A percentile compares a stretch with the other conserved stretches of the same genome.
These are phyloP conservation scores for Eimeria maxima DNA, from an alignment of 169 alveolate species.

Conservation along the genomic window DNA sequence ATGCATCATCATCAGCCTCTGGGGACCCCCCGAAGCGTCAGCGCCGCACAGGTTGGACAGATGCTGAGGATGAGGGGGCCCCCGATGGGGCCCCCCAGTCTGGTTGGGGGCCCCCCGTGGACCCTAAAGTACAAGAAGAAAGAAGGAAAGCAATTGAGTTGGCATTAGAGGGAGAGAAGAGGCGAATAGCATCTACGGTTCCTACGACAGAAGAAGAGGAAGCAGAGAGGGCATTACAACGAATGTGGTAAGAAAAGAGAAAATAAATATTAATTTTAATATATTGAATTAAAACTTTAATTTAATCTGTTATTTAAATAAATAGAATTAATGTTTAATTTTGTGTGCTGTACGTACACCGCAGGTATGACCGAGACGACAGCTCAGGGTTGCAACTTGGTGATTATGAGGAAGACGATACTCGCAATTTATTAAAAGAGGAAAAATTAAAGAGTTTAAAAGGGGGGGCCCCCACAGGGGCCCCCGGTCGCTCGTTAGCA, in stretches of 20 bases:
- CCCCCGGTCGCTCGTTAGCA: constrained; percentile 9
- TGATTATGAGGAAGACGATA: constrained; percentile 73
- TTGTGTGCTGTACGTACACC: background rate
- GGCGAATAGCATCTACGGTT: background rate
- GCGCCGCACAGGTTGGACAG: constrained; percentile 34
- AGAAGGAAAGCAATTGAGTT: constrained; percentile 45
- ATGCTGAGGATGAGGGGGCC: background rate
- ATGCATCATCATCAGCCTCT: background rate
- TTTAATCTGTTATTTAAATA: background rate
- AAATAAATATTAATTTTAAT: no score
- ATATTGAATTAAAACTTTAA: no score
- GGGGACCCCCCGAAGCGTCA: constrained; percentile 8
- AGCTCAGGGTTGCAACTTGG: constrained; percentile 40
- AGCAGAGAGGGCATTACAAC: constrained; percentile 51
- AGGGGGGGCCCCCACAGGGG: constrained; percentile 18
- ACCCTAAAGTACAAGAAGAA: constrained; percentile 45
- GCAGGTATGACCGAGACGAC: constrained; percentile 83
- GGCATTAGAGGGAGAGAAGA: constrained; percentile 41
- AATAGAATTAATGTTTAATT: no score
- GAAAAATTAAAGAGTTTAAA: constrained; percentile 68
- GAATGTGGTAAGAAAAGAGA: constrained; percentile 16
- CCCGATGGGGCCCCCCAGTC: constrained; percentile 16
- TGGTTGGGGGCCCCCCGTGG: constrained; percentile 75
- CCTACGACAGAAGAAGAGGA: constrained; percentile 36
- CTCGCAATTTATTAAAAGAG: constrained; percentile 23